phyloP scores from a whole-genome alignment of 176 grass and related monocot species.

The Avena eriantha region DNA sequence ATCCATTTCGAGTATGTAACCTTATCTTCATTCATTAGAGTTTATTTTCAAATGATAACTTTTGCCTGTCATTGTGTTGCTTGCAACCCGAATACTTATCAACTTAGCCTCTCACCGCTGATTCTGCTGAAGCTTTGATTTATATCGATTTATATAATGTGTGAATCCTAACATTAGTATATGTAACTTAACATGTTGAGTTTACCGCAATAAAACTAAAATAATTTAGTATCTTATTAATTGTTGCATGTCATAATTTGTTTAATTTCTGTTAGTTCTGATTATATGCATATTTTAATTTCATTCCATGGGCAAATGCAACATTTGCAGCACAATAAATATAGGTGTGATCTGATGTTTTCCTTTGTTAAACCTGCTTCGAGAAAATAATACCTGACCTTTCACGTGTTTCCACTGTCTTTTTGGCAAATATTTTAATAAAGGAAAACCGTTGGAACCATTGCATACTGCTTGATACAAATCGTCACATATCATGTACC shows the following conservation, averaged over 20 bases:
- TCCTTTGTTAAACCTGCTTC: slow-evolving; percentile 13
- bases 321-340: neutral
- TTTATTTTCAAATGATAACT: slow-evolving; percentile 36
- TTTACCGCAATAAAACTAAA: neutral
- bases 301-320: slow-evolving; percentile 27
- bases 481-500: slow-evolving; percentile 1
- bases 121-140: slow-evolving; percentile 40
- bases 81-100: neutral
- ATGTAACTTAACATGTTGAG: neutral
- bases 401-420: slow-evolving; percentile 13
- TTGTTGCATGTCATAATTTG: slow-evolving; percentile 23
- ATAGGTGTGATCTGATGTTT: neutral
- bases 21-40: slow-evolving; percentile 32
- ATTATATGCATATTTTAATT: neutral
- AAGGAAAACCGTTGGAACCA: neutral
- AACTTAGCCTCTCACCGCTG: slow-evolving; percentile 34
- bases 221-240: neutral
- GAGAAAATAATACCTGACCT: slow-evolving; percentile 30
- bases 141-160: slow-evolving; percentile 32
- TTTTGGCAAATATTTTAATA: slow-evolving; percentile 24
- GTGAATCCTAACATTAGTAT: slow-evolving; percentile 29
- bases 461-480: neutral
- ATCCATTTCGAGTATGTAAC: slow-evolving; percentile 85
- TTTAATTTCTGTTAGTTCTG: slow-evolving; percentile 1
- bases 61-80: slow-evolving; percentile 21